Evolutionary conservation across 1,139 yeast genomes (phyloP), one percentile per base, ranked within the genome.

Genomic region (Blastobotrys serpentis): DNA sequence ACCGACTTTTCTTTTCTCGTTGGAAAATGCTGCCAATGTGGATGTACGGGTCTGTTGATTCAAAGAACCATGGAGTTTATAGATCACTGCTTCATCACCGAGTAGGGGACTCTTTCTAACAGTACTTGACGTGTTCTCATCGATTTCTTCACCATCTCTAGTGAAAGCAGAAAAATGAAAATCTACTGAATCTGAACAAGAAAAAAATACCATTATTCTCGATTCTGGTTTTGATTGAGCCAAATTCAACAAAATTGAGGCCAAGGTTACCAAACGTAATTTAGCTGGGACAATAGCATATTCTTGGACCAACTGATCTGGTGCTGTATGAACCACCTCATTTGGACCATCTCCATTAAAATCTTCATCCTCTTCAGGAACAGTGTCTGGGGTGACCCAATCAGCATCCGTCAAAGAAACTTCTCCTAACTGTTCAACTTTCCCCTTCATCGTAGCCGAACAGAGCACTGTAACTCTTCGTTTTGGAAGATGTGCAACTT

Each of bases 171-270:
- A 78, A 65, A 82, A 88, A 68, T 92, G 97, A 70, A 86, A 92
- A 58, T 92, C 89, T 18, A 94, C 98, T 11, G 96, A 86, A 63
- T 92, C 98, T 0, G 98, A 82, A 69, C 98, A 92, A 6, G 96
- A 86, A 56, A 89, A 78, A 66, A 92, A 92, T 0, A 94, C 90
- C 64, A 92, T 84, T 1, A 92, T 81, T 60, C 88, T 78, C 1
- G 76, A 65, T 4, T 59, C 57, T 1, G 67, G 64, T 3, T 68
- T 61, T 10, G 59, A 64, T 13, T 60, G 56, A 1, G 79, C 72
- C 8, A 81, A 66, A 23, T 75, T 72, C 60, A 77, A 78, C 52
- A 92, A 70, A 4, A 75, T 64, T 1, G 86, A 89, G 16, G 86
- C 82, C 38, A 92, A 68, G 0, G 96, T 78, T 1, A 92, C 98